Conservation (phyloP, 352 stramenopile genomes). For the Pythium rishiriense region DNA sequence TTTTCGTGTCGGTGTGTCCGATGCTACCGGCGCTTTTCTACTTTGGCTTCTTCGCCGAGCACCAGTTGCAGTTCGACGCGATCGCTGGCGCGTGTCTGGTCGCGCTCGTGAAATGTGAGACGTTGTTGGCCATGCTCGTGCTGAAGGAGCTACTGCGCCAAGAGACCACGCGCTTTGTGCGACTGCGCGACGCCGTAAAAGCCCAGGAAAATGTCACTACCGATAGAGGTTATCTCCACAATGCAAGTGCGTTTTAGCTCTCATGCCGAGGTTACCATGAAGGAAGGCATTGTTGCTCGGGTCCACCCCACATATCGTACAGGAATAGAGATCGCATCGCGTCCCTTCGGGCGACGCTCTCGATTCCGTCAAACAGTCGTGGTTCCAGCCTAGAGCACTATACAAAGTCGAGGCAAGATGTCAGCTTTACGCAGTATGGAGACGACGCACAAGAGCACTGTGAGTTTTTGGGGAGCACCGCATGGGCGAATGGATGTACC, state of each 20-base stretch:
- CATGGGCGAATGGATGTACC: slow-evolving; percentile 6
- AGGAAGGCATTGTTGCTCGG: neutral
- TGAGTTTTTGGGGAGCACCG: slow-evolving; percentile 19
- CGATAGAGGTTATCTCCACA: neutral
- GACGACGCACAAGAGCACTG: slow-evolving; percentile 88
- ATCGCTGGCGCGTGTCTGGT: slow-evolving; percentile 38
- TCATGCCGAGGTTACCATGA: no score
- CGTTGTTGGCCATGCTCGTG: slow-evolving; percentile 38
- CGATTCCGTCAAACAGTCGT: neutral
- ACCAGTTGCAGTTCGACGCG: slow-evolving; percentile 51
- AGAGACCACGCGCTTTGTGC: slow-evolving; percentile 59
- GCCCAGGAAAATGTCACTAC: slow-evolving; percentile 1
- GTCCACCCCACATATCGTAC: no score
- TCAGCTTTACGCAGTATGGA: slow-evolving; percentile 90
- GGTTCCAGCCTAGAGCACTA: neutral
- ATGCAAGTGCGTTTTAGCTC: neutral
- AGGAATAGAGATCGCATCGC: slow-evolving; percentile 1
- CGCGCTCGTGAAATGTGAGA: slow-evolving; percentile 44
- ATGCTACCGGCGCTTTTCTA: slow-evolving; percentile 57
- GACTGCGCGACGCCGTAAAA: slow-evolving; percentile 39
- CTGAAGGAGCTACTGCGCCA: slow-evolving; percentile 54
- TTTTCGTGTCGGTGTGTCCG: slow-evolving; percentile 67
- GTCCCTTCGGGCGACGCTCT: slow-evolving; percentile 16
- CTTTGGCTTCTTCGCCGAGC: slow-evolving; percentile 50
- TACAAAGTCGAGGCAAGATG: slow-evolving; percentile 31